These are phyloP conservation scores for Panaeolus papilionaceus DNA, from an alignment of 768 basidiomycete species.

Conservation along the genomic window DNA sequence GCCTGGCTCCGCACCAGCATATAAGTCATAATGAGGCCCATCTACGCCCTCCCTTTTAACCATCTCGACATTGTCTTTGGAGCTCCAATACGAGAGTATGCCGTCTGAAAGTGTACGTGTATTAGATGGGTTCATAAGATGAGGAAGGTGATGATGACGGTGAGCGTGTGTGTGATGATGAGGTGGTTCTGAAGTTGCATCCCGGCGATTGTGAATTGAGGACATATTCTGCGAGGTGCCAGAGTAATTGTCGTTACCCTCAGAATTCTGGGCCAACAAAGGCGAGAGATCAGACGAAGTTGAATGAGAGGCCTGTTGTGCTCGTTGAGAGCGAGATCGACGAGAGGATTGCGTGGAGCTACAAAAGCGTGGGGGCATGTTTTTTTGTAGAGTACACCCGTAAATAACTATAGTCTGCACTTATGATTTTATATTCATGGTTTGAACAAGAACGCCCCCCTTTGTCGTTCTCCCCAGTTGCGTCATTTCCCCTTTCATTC, in stretches of 20 bases:
- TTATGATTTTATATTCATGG: background rate
- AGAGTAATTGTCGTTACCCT: background rate
- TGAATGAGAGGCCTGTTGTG: background rate
- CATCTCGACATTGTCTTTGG: background rate
- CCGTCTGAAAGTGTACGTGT: background rate
- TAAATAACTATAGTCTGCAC: too few species aligned
- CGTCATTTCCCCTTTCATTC: background rate
- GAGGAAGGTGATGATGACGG: background rate
- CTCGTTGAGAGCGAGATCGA: background rate
- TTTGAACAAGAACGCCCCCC: background rate
- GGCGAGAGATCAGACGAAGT: background rate
- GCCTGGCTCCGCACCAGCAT: slow-evolving; percentile 68
- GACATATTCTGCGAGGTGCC: background rate
- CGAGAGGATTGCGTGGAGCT: background rate
- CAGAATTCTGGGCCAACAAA: background rate
- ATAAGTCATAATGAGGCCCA: slow-evolving; percentile 24
- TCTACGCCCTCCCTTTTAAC: background rate
- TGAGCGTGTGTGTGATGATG: background rate
- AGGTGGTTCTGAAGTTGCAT: background rate
- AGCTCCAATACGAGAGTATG: background rate
- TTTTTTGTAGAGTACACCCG: too few species aligned
- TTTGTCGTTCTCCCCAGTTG: background rate
- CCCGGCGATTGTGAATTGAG: background rate
- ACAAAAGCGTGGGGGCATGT: background rate
- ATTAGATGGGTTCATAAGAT: background rate